These are phyloP conservation scores for Westerdykella aurantiaca DNA, from an alignment of 2,329 filamentous ascomycete genomes.

Conservation along the genomic window DNA sequence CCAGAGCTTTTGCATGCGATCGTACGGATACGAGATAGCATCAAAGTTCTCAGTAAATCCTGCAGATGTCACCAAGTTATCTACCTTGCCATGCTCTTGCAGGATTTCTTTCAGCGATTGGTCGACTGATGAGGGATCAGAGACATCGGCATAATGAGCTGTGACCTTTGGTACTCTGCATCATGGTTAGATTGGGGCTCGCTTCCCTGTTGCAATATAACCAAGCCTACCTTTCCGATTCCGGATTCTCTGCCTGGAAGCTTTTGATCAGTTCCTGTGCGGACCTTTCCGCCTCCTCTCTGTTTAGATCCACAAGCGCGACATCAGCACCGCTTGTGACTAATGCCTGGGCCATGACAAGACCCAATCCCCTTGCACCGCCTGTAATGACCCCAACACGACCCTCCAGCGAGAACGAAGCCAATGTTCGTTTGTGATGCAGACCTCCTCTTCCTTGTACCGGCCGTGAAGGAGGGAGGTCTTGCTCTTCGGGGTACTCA, in stretches of 20 bases:
- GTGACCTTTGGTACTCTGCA: slow-evolving; percentile 71
- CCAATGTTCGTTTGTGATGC: slow-evolving; percentile 79
- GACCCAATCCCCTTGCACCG: slow-evolving; percentile 78
- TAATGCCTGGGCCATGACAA: slow-evolving; percentile 90
- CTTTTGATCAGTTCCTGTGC: slow-evolving; percentile 66
- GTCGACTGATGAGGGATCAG: slow-evolving; percentile 72
- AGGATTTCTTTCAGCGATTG: slow-evolving; percentile 65
- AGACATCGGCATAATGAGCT: slow-evolving; percentile 84
- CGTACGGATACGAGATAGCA: slow-evolving; percentile 82
- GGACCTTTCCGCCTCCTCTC: slow-evolving; percentile 76
- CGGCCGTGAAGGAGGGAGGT: slow-evolving; percentile 65
- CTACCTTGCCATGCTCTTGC: slow-evolving; percentile 70
- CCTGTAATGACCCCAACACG: slow-evolving; percentile 83
- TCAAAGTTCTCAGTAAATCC: slow-evolving; percentile 96
- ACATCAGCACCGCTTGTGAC: slow-evolving; percentile 83
- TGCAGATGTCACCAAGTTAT: slow-evolving; percentile 90
- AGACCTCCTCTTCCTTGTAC: slow-evolving; percentile 71
- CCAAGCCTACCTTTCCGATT: slow-evolving; percentile 55
- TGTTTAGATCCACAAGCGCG: slow-evolving; percentile 90
- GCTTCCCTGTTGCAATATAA: neutral
- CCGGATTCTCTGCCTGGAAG: slow-evolving; percentile 75
- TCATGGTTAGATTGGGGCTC: slow-evolving; percentile 1
- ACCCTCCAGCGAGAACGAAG: slow-evolving; percentile 79
- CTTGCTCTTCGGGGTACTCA: slow-evolving; percentile 68
- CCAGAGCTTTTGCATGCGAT: slow-evolving; percentile 90